Conservation (phyloP, 129 eudicot species). For the Tanacetum coccineum region DNA sequence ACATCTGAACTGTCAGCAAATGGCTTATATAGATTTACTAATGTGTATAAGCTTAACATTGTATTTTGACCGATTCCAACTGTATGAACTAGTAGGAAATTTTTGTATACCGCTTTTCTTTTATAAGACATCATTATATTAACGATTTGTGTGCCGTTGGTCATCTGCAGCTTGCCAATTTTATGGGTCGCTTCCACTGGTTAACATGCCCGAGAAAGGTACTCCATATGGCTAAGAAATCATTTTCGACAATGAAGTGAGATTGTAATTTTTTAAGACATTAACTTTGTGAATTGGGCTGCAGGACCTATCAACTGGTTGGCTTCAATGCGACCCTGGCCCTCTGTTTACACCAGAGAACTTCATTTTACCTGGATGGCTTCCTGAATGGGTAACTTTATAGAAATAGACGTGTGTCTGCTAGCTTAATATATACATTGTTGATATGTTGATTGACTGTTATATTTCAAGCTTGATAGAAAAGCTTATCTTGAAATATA, state of each 20-base stretch:
- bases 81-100: too few relatives aligned
- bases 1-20: constrained; percentile 10
- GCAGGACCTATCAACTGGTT: constrained; percentile 92
- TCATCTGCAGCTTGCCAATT: constrained; percentile 76
- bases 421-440: constrained; percentile 9
- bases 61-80: not conserved
- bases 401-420: not conserved
- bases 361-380: constrained; percentile 59
- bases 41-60: not conserved
- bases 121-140: constrained; percentile 17
- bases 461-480: not conserved
- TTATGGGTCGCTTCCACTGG: constrained; percentile 84
- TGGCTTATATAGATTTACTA: not conserved
- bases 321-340: constrained; percentile 99
- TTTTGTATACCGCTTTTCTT: not conserved
- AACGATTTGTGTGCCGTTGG: constrained; percentile 17
- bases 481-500: constrained; percentile 7
- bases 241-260: not conserved
- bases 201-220: constrained; percentile 96
- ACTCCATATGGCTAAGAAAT: constrained; percentile 12
- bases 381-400: constrained; percentile 69
- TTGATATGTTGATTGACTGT: not conserved
- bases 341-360: constrained; percentile 67
- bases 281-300: constrained; percentile 16
- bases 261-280: constrained; percentile 6